Percentiles rank a stretch among this genome's conserved stretches.
Conservation (phyloP, 1,284 basidiomycete genomes). For the Trametes versicolor region DNA sequence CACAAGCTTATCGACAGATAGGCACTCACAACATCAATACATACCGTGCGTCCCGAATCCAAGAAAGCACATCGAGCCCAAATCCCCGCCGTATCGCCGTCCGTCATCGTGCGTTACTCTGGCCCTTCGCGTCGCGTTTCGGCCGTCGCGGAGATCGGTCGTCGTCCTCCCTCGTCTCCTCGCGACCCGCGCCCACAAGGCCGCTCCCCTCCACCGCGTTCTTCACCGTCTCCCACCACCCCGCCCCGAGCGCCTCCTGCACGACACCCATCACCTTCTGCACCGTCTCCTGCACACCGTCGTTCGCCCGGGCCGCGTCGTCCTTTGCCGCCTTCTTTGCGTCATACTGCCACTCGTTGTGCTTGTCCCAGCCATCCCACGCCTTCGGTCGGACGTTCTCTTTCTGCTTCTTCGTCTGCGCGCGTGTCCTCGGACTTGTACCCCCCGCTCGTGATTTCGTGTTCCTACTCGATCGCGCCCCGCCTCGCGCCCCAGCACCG, state of each 20-base stretch:
- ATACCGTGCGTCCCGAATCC: not conserved
- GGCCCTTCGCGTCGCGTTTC: conserved; percentile 29
- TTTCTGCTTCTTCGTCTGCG: conserved; percentile 38
- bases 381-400: conserved; percentile 55
- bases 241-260: conserved; percentile 46
- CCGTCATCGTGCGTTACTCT: conserved; percentile 26
- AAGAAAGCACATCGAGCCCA: not conserved
- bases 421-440: conserved; percentile 36
- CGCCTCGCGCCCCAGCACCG: conserved; percentile 35
- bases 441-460: conserved; percentile 39
- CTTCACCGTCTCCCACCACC: conserved; percentile 58
- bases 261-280: conserved; percentile 54
- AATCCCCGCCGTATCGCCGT: no score
- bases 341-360: conserved; percentile 67
- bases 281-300: conserved; percentile 54
- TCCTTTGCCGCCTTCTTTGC: conserved; percentile 42
- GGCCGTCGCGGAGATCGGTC: conserved; percentile 16
- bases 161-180: conserved; percentile 8
- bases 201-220: conserved; percentile 35
- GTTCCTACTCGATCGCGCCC: conserved; percentile 38
- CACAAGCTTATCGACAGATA: no score
- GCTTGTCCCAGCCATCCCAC: conserved; percentile 74
- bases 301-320: conserved; percentile 40
- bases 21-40: not conserved
- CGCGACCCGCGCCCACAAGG: conserved; percentile 21